Evolutionary conservation across 495 filamentous ascomycete genomes (phyloP).

Genomic region (Platismatia glauca): DNA sequence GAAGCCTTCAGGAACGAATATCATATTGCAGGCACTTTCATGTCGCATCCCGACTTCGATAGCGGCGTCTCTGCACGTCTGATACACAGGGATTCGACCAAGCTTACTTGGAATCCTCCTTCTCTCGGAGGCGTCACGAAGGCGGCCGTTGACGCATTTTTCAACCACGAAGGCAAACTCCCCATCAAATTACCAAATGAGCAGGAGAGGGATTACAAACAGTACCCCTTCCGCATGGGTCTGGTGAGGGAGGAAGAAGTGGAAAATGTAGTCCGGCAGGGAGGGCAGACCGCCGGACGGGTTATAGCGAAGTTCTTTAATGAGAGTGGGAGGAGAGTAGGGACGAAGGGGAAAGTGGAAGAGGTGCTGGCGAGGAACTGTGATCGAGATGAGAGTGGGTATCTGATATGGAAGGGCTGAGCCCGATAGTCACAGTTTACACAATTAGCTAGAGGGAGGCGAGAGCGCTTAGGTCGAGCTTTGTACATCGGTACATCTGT

Average conservation of each 20-base stretch:
- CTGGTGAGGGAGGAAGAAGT: slow-evolving; percentile 71
- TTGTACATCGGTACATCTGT: neutral
- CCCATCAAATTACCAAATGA: slow-evolving; percentile 45
- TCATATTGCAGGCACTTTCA: slow-evolving; percentile 70
- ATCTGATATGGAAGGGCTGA: slow-evolving; percentile 22
- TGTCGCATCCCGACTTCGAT: slow-evolving; percentile 78
- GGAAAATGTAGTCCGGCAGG: slow-evolving; percentile 39
- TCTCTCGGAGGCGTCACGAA: slow-evolving; percentile 51
- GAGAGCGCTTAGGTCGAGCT: neutral
- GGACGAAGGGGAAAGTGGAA: slow-evolving; percentile 44
- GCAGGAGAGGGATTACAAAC: slow-evolving; percentile 40
- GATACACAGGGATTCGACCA: slow-evolving; percentile 51
- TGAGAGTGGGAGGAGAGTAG: slow-evolving; percentile 40
- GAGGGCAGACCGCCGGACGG: slow-evolving; percentile 30
- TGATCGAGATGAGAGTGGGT: slow-evolving; percentile 22
- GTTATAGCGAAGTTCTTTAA: slow-evolving; percentile 43
- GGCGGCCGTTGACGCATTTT: slow-evolving; percentile 49
- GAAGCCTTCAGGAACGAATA: slow-evolving; percentile 79
- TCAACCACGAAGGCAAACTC: slow-evolving; percentile 39
- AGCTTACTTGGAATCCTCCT: slow-evolving; percentile 62
- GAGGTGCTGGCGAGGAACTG: slow-evolving; percentile 50
- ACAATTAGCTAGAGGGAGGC: neutral
- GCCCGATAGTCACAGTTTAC: neutral
- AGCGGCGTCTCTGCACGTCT: slow-evolving; percentile 74
- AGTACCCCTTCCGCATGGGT: slow-evolving; percentile 61